Conservation (phyloP, 2,329 filamentous ascomycete species). For the Xylaria sp. region DNA sequence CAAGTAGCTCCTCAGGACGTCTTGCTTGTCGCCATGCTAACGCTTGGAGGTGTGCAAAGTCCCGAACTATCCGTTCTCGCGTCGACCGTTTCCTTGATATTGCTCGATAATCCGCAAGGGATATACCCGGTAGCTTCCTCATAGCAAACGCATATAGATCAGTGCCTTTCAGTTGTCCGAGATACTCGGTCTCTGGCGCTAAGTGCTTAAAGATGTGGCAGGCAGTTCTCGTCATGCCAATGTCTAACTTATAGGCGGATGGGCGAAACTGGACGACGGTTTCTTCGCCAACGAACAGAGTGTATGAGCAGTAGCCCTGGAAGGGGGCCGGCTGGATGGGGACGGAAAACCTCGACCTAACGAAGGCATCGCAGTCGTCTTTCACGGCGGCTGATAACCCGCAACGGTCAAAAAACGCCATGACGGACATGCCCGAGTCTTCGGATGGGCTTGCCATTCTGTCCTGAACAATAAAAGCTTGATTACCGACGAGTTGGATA, state of each 20-base stretch:
- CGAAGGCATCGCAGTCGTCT: conserved; percentile 51
- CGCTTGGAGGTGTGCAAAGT: conserved; percentile 57
- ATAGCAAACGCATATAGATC: conserved; percentile 56
- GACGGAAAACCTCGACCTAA: conserved; percentile 48
- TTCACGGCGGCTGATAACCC: conserved; percentile 43
- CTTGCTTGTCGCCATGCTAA: conserved; percentile 51
- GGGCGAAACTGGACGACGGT: conserved; percentile 63
- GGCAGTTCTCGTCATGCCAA: conserved; percentile 53
- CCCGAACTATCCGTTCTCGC: conserved; percentile 52
- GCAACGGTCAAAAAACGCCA: conserved; percentile 48
- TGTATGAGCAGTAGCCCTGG: conserved; percentile 66
- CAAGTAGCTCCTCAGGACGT: conserved; percentile 29
- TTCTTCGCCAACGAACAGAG: conserved; percentile 55
- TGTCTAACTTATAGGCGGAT: conserved; percentile 55
- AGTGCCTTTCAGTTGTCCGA: conserved; percentile 51
- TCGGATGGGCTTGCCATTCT: conserved; percentile 41
- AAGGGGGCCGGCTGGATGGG: conserved; percentile 50
- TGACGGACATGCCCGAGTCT: conserved; percentile 46
- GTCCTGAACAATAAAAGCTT: conserved; percentile 1
- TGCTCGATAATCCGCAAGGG: conserved; percentile 51
- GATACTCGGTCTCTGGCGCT: conserved; percentile 55
- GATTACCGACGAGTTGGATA: background rate
- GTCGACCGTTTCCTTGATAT: conserved; percentile 24
- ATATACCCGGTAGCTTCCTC: conserved; percentile 55
- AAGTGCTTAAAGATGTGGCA: conserved; percentile 54